These are phyloP conservation scores for Euphorbia corollata DNA, from an alignment of 441 rosid species.

Conservation along the genomic window DNA sequence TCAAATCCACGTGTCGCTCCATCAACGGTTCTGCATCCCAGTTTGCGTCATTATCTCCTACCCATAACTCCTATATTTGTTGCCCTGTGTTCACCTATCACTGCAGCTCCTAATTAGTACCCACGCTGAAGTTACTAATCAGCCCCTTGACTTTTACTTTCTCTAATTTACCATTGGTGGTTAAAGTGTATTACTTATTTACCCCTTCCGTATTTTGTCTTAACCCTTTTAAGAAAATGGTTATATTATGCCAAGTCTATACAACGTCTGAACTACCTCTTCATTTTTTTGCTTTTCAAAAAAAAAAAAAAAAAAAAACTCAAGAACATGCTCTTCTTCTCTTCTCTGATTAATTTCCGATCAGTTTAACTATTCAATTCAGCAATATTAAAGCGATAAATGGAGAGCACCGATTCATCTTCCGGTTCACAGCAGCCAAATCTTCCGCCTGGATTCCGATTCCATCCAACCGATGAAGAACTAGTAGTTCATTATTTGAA, in stretches of 20 bases:
- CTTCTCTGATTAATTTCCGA: slow-evolving; percentile 9
- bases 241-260: slow-evolving; percentile 26
- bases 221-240: slow-evolving; percentile 38
- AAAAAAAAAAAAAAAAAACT: not conserved
- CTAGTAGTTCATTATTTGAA: slow-evolving; percentile 77
- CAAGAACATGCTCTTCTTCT: slow-evolving; percentile 20
- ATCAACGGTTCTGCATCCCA: slow-evolving; percentile 18
- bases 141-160: slow-evolving; percentile 8
- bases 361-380: not conserved
- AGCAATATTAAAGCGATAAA: slow-evolving; percentile 9
- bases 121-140: slow-evolving; percentile 18
- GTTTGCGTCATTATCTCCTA: slow-evolving; percentile 11
- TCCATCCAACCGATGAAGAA: slow-evolving; percentile 81
- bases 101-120: not conserved
- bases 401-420: slow-evolving; percentile 70
- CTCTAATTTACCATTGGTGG: not conserved
- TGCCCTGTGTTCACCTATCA: not conserved
- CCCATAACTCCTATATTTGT: slow-evolving; percentile 7
- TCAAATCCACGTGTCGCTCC: slow-evolving; percentile 30
- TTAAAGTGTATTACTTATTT: not conserved
- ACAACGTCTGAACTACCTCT: slow-evolving; percentile 27
- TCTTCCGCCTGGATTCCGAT: slow-evolving; percentile 78
- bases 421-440: slow-evolving; percentile 55
- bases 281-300: too few relatives aligned
- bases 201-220: not conserved